Base-by-base conservation (phyloP, 1,284 basidiomycete species). In the Ceratobasidium sp. region DNA sequence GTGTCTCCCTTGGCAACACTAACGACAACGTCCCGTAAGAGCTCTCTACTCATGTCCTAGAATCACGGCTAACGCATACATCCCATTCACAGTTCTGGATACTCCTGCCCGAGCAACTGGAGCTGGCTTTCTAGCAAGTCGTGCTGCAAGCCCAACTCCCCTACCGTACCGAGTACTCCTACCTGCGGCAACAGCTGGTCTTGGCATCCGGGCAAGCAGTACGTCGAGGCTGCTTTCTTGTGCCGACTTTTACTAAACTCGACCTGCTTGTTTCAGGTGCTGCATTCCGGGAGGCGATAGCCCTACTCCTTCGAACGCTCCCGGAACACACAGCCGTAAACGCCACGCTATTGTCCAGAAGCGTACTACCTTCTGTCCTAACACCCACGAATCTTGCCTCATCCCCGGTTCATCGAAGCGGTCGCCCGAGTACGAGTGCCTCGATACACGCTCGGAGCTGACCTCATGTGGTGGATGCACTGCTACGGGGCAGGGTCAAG, bases 381-480 rank as follows among this genome's bases (percentile, higher is more conserved):
- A 76, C 58, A 84, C 83, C 43, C 80, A 89, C 35, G 84, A 87
- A 49, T 89, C 89, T 47, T 92, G 90, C 82, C 88, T 89, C 30
- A 84, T 91, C 76, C 69, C 80, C 16, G 84, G 83, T 38, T 62
- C 49, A 26, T 74, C 74, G 38, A 58, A 61, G 28, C 85, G 87
- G 70, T 89, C 86, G 76, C 89, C 92, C 79, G 92, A 90, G 73
- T 76, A 30, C 26, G 76, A 72, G 4, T 73, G 64, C 16, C 11
- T 62, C 41, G 44, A 66, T 41, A 57, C n/a, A 9, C 23, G 46
- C 30, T 23, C 30, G 18, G 61, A 66, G 63, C n/a, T 66, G 49
- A 66, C 63, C 23, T 66, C 46, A 14, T 94, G 92, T 80, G 92
- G 92, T 77, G 93, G 93, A 49, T 94, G 92, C 79, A 81, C 86